phyloP scores from a whole-genome alignment of 23 red algal species.

The Chondrus crispus region DNA sequence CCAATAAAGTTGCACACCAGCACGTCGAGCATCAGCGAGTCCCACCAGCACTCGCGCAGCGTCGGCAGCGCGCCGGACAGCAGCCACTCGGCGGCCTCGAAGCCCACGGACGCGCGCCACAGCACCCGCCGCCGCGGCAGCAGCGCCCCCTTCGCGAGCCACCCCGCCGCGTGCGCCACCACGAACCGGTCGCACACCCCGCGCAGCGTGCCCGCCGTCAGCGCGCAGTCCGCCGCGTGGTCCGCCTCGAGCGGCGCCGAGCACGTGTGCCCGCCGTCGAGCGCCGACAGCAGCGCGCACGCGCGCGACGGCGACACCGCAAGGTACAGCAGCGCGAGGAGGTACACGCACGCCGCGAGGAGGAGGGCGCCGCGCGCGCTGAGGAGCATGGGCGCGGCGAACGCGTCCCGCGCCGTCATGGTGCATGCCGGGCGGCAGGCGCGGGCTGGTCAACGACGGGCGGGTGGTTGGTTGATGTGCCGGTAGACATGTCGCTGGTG shows the following conservation, averaged over 20 bases:
- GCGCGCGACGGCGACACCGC: background rate
- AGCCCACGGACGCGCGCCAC: background rate
- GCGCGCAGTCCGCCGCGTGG: constrained; percentile 7
- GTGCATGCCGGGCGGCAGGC: too few species aligned
- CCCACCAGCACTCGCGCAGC: constrained; percentile 73
- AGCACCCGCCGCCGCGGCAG: background rate
- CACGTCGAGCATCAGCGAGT: constrained; percentile 52
- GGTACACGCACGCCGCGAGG: background rate
- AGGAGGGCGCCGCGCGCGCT: background rate
- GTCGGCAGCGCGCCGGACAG: constrained; percentile 12
- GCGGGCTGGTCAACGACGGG: too few species aligned
- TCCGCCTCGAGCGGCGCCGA: background rate
- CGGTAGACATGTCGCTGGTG: too few species aligned
- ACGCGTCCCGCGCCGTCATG: too few species aligned
- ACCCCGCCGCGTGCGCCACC: background rate
- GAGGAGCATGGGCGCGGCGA: too few species aligned
- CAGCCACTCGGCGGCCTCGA: constrained; percentile 45
- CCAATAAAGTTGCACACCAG: constrained; percentile 49
- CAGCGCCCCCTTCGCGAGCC: background rate
- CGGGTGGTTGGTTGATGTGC: too few species aligned
- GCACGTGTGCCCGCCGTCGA: background rate
- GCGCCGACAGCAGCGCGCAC: background rate
- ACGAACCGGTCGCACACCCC: background rate
- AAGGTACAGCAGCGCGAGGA: background rate
- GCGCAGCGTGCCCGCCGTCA: background rate